Evolutionary conservation across 2,329 filamentous ascomycete genomes (phyloP), one percentile per base, ranked within the genome.

Genomic region (Fusarium keratoplasticum): DNA sequence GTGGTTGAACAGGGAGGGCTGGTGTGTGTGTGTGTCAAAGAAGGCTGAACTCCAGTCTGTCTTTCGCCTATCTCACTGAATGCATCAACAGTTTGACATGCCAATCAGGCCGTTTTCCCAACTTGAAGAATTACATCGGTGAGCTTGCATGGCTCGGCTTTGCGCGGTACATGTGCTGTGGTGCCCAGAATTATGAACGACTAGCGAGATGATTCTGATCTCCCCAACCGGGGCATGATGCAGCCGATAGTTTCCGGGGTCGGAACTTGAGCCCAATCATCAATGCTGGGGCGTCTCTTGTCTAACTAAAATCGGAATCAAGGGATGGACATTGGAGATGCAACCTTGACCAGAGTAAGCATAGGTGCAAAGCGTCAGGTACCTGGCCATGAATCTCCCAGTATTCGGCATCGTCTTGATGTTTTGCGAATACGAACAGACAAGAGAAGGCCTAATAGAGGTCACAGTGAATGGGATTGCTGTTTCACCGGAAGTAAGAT

Each of bases 171-270:
- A 69, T 29, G 31, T 33, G 14, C 9, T 4, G 13, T 8, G 14
- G 40, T 27, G 31, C 29, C 66, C 57, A 67, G 36, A 52, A n/a
- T 18, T 14, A 14, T 36, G 1, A 20, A 31, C 27, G 9, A 25
- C 31, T 27, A 38, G n/a, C 22, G 60, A 38, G 36, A 59, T 22
- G 16, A 38, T 5, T 10, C 7, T 33, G 47, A 25, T 27, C 29
- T 36, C 20, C 20, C 57, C 20, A 20, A 31, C 47, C n/a, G 4
- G n/a, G 50, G 8, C 3, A 9, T 29, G 16, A 11, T 11, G 33
- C 40, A 74, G 36, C 67, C 71, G 71, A 64, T 38, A 44, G 13
- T 64, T 64, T 42, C 71, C 71, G 71, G 5, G 4, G 22, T 22
- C 14, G 18, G 20, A 29, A 42, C 8, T 20, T 33, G 20, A 63